Base-by-base conservation (phyloP, 306 rosid genomes). In the Lithocarpus polystachyus region DNA sequence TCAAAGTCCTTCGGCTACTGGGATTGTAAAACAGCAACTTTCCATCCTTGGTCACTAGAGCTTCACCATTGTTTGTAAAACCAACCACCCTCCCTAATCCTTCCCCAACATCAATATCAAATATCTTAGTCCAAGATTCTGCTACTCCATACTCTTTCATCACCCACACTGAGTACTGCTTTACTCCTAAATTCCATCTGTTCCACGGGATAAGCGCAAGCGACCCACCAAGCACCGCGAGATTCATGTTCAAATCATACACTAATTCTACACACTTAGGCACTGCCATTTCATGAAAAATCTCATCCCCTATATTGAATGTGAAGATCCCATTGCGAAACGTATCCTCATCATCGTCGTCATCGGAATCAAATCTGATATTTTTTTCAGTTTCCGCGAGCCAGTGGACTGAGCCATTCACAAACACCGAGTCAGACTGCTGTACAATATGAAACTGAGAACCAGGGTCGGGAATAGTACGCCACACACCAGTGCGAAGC, bases 61-160 rank as follows among this genome's bases (percentile, higher is more conserved):
- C 71, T 31, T 65, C 69, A 3, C 59, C 78, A 19, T 64, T 80
- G 9, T 35, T 54, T 48, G 31, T 64, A 13, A 22, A 73, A 1
- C 57, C 79, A 55, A 80, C 29, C 14, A 80, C 51, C 57, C 11
- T 56, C n/a, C 29, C 2, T 8, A 80, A n/a, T 45, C 51, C 15
- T 13, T 5, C 43, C 9, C 37, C 15, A 4, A 37, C 1, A 33
- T 53, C 68, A 22, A 80, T n/a, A 8, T 26, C 18, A 56, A 73
- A 35, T 7, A 23, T 29, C 74, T 80, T 80, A 51, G 23, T 65
- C 83, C 83, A 80, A 52, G 83, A 80, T 4, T 73, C 69, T 2
- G n/a, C 78, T 5, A 53, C 68, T 14, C 79, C 74, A 80, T 80
- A 73, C 59, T 73, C 74, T 20, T 37, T 62, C 79, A 80, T 80